Conservation (phyloP, 768 basidiomycete species). For the Mycena haematopus region DNA sequence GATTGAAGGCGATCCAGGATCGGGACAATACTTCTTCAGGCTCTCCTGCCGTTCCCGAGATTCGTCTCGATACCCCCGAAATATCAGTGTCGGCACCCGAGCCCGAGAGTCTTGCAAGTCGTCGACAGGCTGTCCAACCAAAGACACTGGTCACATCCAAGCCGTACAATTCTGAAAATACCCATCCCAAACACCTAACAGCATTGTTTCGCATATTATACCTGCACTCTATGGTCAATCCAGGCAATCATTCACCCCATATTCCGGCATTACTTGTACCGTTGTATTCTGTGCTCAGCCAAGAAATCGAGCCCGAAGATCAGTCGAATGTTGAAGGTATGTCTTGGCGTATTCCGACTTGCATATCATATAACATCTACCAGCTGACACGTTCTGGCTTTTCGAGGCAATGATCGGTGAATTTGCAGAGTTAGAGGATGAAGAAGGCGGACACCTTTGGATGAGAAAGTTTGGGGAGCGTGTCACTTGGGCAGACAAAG, state of each 20-base stretch:
- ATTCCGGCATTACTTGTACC: conserved; percentile 75
- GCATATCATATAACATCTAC: neutral
- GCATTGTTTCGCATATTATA: conserved; percentile 75
- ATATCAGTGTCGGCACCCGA: conserved; percentile 48
- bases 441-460: conserved; percentile 67
- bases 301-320: conserved; percentile 68
- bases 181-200: conserved; percentile 65
- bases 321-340: conserved; percentile 62
- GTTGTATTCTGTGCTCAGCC: conserved; percentile 64
- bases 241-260: conserved; percentile 71
- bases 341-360: neutral
- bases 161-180: conserved; percentile 49
- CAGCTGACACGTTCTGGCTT: conserved; percentile 82
- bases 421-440: conserved; percentile 75
- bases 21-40: conserved; percentile 29
- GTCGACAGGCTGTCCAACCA: conserved; percentile 35
- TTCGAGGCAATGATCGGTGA: conserved; percentile 79
- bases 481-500: conserved; percentile 66
- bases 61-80: conserved; percentile 48
- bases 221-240: conserved; percentile 73
- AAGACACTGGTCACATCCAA: conserved; percentile 57
- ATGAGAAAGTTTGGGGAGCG: conserved; percentile 66
- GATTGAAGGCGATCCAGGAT: conserved; percentile 53
- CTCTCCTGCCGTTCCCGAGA: conserved; percentile 45
- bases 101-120: conserved; percentile 38